Evolutionary conservation across 306 rosid genomes (phyloP).

Genomic region (Dicorynia guianensis): DNA sequence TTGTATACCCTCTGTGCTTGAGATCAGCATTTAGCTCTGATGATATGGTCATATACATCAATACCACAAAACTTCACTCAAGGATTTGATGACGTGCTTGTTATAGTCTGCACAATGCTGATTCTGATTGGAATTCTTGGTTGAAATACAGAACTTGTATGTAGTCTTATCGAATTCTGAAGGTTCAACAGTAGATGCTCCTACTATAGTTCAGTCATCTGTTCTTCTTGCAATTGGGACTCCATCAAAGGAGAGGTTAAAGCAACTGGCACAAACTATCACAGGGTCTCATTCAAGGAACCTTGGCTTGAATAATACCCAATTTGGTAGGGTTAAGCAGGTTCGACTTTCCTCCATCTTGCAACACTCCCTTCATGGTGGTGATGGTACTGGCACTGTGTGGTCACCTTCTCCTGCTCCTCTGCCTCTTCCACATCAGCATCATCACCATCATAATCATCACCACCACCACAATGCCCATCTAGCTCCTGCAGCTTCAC

Average conservation of each 20-base stretch:
- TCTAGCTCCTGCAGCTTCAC: constrained; percentile 66
- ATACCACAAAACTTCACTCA: neutral
- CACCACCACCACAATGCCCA: constrained; percentile 61
- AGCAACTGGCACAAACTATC: constrained; percentile 89
- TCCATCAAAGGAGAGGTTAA: constrained; percentile 70
- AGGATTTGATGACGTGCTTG: constrained; percentile 33
- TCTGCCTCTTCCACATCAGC: constrained; percentile 51
- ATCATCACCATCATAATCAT: constrained; percentile 53
- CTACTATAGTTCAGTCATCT: constrained; percentile 75
- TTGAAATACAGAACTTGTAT: constrained; percentile 73
- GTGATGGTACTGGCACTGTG: constrained; percentile 50
- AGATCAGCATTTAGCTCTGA: constrained; percentile 33
- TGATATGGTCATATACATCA: constrained; percentile 22
- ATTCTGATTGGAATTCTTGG: constrained; percentile 45
- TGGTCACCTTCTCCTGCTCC: constrained; percentile 81
- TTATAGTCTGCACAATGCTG: constrained; percentile 33
- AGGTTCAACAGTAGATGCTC: constrained; percentile 81
- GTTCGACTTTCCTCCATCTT: constrained; percentile 80
- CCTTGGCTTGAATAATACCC: constrained; percentile 87
- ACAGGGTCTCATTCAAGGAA: constrained; percentile 72
- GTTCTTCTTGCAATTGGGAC: constrained; percentile 75
- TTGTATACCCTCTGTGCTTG: neutral
- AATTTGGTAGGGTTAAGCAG: constrained; percentile 91
- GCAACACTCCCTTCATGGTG: constrained; percentile 76
- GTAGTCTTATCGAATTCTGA: constrained; percentile 66